Conservation (phyloP, 2,329 filamentous ascomycete genomes). For the Exophiala lecanii-corni region DNA sequence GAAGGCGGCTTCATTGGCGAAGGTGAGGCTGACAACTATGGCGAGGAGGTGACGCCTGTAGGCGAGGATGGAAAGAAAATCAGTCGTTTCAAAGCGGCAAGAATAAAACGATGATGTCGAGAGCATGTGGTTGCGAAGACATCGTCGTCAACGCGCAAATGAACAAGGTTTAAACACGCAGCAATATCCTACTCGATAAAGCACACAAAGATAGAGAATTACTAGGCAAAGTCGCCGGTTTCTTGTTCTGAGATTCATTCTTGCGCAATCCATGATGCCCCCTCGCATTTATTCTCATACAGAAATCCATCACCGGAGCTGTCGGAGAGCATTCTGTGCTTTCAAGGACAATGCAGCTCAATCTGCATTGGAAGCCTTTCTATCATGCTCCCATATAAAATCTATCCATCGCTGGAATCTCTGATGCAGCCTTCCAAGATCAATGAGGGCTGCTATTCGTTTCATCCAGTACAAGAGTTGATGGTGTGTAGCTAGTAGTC, state of each 20-base stretch:
- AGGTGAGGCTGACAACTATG: conserved; percentile 58
- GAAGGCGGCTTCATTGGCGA: conserved; percentile 68
- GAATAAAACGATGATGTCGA: conserved; percentile 30
- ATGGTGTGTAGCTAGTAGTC: neutral
- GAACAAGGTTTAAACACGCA: neutral
- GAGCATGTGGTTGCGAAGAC: neutral
- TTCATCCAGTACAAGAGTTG: conserved; percentile 34
- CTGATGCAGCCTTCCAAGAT: conserved; percentile 31
- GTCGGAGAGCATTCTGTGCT: neutral
- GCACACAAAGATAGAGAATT: neutral
- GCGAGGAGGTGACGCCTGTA: conserved; percentile 60
- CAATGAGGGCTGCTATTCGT: conserved; percentile 33
- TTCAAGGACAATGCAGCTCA: conserved; percentile 20
- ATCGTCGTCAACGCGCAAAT: neutral
- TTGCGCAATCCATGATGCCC: neutral
- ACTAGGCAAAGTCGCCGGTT: neutral
- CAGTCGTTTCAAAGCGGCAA: conserved; percentile 46
- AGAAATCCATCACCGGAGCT: conserved; percentile 3
- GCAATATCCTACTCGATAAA: conserved; percentile 3
- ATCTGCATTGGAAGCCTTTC: conserved; percentile 18
- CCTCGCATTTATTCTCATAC: neutral
- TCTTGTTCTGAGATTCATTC: neutral
- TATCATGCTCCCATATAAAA: conserved; percentile 31
- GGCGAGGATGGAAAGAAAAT: conserved; percentile 47
- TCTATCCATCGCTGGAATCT: conserved; percentile 30